Base-by-base conservation (phyloP, 2,329 filamentous ascomycete genomes). In the Venturia asperata region DNA sequence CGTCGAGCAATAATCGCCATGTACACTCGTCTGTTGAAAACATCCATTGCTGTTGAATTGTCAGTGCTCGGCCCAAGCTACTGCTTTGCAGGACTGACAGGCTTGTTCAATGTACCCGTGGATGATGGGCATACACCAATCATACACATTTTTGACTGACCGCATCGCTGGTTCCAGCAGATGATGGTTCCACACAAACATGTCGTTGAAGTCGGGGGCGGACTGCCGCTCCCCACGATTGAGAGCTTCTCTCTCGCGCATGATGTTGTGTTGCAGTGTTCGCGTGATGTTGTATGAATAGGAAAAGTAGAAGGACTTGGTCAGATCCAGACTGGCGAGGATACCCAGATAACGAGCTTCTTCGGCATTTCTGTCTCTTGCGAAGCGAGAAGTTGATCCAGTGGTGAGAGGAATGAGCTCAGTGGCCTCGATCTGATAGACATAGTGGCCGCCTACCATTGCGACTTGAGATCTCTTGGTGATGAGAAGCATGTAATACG, bases 111-210 rank as follows among this genome's bases (percentile, higher is more conserved):
- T 91, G 74, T 96, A 97, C 3, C 94, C 94, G 75, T 99, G 93
- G 56, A 97, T 93, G 66, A 97, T 89, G 0, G 94, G 92, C 30
- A 95, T 83, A 74, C 93, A 99, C 94, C 94, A 99, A 72, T 97
- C 92, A 73, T 91, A 96, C 0, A 91, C 87, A 70, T 92, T 89
- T 68, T 88, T 88, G 47, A 99, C 79, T 6, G 83, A 83, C 21
- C 80, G 77, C 15, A 84, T 80, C 0, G 89, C 91, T 0, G 94
- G 92, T 67, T 88, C 82, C 21, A 99, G 82, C 5, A 99, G 82
- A 75, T 97, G 90, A 70, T 90, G 86, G 71, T 99, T 99, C 94
- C 94, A 99, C 2, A 97, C 89, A 73, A 99, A 99, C 94, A 99
- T 99, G 47, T 89, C 85, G 71, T 97, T 96, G 73, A 89, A 89